Conservation (phyloP, 2,329 filamentous ascomycete species). For the Diaporthe velutina region DNA sequence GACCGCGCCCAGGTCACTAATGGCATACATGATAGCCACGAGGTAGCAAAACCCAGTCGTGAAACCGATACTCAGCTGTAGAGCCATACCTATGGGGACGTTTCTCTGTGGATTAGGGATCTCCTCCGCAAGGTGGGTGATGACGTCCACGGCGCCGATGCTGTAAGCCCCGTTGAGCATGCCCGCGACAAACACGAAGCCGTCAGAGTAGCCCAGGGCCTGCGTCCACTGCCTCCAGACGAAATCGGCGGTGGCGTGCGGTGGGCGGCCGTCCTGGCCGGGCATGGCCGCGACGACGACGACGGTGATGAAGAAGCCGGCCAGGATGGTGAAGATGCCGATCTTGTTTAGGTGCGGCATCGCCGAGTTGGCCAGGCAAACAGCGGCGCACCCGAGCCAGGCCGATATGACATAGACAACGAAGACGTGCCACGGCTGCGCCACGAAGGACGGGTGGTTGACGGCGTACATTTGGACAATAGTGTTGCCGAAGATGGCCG, state of each 20-base stretch:
- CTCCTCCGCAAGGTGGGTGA: constrained; percentile 75
- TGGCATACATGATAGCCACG: constrained; percentile 68
- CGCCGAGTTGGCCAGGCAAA: constrained; percentile 68
- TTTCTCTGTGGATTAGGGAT: constrained; percentile 66
- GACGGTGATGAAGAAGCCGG: constrained; percentile 67
- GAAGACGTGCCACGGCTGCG: constrained; percentile 58
- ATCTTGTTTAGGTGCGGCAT: constrained; percentile 67
- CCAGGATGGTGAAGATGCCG: constrained; percentile 62
- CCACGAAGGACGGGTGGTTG: constrained; percentile 53
- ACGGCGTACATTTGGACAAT: constrained; percentile 58
- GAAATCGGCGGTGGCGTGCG: constrained; percentile 51
- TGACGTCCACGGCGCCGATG: constrained; percentile 75
- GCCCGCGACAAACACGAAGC: constrained; percentile 56
- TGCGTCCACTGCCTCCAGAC: constrained; percentile 57
- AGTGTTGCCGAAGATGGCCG: constrained; percentile 56
- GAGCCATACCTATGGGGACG: constrained; percentile 65
- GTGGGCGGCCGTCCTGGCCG: constrained; percentile 46
- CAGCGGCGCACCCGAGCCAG: constrained; percentile 53
- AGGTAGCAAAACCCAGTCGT: constrained; percentile 65
- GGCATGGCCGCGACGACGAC: constrained; percentile 68
- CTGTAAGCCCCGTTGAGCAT: constrained; percentile 76
- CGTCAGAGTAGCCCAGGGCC: constrained; percentile 55
- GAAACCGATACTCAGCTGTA: constrained; percentile 65
- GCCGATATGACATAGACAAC: constrained; percentile 56
- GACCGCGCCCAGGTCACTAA: constrained; percentile 66